phyloP scores from a whole-genome alignment of 1,284 basidiomycete genomes.

The Porphyrellus sp. region DNA sequence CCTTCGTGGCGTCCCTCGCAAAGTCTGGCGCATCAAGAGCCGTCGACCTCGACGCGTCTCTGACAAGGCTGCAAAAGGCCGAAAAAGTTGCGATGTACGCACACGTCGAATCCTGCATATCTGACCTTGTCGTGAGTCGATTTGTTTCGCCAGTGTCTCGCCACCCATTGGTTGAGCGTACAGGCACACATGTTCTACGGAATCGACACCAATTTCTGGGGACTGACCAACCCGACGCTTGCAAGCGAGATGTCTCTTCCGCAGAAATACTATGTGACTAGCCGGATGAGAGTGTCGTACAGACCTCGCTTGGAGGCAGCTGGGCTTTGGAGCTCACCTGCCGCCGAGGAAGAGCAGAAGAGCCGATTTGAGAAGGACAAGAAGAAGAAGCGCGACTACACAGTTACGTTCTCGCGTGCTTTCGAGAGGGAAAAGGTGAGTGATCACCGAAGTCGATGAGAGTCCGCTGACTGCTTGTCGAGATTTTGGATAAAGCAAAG shows the following conservation, averaged over 20 bases:
- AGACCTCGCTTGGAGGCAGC: conserved; percentile 56
- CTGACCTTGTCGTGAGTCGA: conserved; percentile 62
- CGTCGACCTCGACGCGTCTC: conserved; percentile 43
- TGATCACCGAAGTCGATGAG: background rate
- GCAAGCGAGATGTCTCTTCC: conserved; percentile 59
- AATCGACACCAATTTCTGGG: conserved; percentile 57
- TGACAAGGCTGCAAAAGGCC: conserved; percentile 47
- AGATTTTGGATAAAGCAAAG: conserved; percentile 63
- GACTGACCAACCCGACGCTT: conserved; percentile 51
- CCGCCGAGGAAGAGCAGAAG: conserved; percentile 42
- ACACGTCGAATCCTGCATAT: conserved; percentile 63
- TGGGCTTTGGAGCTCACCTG: conserved; percentile 57
- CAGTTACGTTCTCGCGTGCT: conserved; percentile 43
- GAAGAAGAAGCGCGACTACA: conserved; percentile 41
- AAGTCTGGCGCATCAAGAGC: conserved; percentile 30
- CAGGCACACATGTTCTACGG: conserved; percentile 62
- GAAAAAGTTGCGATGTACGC: conserved; percentile 58
- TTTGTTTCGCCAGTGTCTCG: background rate
- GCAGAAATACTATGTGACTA: conserved; percentile 69
- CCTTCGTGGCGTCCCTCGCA: conserved; percentile 53
- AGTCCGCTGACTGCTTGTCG: conserved; percentile 6
- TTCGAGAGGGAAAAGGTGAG: conserved; percentile 66
- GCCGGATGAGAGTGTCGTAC: conserved; percentile 56
- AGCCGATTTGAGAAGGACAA: conserved; percentile 36
- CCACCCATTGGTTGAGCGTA: conserved; percentile 9